Evolutionary conservation across 179 eudicot genomes (phyloP).

Genomic region (Actinidia polygama): DNA sequence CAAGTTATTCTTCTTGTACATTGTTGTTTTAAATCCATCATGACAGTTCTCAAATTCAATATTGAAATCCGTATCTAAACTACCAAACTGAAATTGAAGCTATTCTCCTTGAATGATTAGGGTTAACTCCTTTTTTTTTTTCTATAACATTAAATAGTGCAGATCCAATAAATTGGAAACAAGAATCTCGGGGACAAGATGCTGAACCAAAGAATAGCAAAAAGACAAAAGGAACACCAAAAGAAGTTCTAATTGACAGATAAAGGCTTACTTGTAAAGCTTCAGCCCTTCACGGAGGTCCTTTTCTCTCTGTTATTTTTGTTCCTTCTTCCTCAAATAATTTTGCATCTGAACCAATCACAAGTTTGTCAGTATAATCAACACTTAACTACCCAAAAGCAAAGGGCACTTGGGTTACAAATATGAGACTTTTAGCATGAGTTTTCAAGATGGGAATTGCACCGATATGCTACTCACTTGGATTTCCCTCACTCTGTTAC

Average conservation of each 20-base stretch:
- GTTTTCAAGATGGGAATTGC: neutral
- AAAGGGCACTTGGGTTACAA: neutral
- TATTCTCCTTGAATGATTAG: too few species aligned
- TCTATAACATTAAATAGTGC: too few species aligned
- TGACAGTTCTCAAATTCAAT: too few species aligned
- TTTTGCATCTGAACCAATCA: conserved; percentile 58
- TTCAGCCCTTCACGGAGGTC: conserved; percentile 89
- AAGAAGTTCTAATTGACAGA: neutral
- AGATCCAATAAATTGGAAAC: too few species aligned
- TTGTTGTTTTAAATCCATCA: too few species aligned
- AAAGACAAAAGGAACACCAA: neutral
- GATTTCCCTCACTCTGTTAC: conserved; percentile 78
- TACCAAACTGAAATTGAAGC: too few species aligned
- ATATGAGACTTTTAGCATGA: neutral
- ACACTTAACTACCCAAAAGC: neutral
- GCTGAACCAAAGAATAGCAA: neutral
- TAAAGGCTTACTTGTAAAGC: conserved; percentile 68
- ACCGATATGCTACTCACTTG: conserved; percentile 52
- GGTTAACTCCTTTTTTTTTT: too few species aligned
- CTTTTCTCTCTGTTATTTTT: conserved; percentile 65
- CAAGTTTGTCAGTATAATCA: conserved; percentile 10
- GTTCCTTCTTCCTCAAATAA: conserved; percentile 72
- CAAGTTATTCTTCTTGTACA: too few species aligned
- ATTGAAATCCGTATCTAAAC: too few species aligned
- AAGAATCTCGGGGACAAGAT: neutral